A percentile compares a stretch with the other conserved stretches of the same genome.
Conservation (phyloP, 208 protist genomes). For the Leishmania amazonensis region DNA sequence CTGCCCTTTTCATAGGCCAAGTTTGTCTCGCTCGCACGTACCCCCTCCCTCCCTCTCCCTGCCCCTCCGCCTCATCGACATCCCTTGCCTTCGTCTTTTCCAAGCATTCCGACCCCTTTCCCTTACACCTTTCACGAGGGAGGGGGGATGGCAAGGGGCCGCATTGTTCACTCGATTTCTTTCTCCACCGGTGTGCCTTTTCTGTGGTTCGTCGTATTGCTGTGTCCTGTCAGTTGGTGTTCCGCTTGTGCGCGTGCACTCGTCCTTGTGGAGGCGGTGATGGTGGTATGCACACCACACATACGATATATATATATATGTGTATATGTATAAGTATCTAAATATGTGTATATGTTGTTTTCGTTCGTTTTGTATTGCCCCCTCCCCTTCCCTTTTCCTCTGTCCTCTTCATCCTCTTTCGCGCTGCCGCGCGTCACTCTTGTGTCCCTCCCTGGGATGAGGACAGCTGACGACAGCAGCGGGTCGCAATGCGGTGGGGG, state of each 20-base stretch:
- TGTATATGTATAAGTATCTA: constrained; percentile 1
- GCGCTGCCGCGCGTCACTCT: neutral
- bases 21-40: neutral
- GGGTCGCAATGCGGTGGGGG: neutral
- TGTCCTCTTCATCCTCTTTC: neutral
- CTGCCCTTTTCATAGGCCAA: neutral
- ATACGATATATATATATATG: neutral
- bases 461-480: neutral
- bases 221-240: neutral
- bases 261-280: too few species aligned
- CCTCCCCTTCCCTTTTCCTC: neutral
- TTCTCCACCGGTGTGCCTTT: neutral
- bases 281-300: too few species aligned
- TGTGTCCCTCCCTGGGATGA: neutral
- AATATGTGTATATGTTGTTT: constrained; percentile 1
- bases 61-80: too few species aligned
- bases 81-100: neutral
- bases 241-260: too few species aligned
- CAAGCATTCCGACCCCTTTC: neutral
- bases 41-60: neutral
- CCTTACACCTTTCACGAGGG: neutral
- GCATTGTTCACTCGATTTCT: neutral
- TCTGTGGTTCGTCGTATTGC: neutral
- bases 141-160: neutral
- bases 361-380: neutral